A percentile compares a stretch with the other conserved stretches of the same genome.
Conservation (phyloP, 805 yeast genomes). For the Vanderwaltozyma verrucispora region DNA sequence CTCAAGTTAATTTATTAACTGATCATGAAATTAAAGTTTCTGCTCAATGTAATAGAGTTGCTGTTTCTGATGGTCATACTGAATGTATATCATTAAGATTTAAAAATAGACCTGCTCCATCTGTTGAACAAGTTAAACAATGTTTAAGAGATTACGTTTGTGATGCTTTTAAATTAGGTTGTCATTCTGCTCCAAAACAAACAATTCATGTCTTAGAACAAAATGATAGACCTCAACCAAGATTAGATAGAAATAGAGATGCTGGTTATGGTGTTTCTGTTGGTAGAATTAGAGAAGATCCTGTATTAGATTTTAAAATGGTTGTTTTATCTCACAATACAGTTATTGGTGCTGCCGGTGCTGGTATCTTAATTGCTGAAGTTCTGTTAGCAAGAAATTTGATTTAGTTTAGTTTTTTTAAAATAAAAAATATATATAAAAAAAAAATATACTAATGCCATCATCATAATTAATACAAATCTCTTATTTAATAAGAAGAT, state of each 20-base stretch:
- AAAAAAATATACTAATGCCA: background rate
- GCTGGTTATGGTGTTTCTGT: conserved; percentile 89
- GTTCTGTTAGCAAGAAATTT: conserved; percentile 66
- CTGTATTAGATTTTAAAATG: conserved; percentile 90
- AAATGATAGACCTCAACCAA: conserved; percentile 91
- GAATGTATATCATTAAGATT: conserved; percentile 86
- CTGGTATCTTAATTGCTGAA: conserved; percentile 94
- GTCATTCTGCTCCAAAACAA: conserved; percentile 88
- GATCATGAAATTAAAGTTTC: conserved; percentile 73
- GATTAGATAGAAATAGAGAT: conserved; percentile 94
- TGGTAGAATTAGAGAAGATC: conserved; percentile 89
- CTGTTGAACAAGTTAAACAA: conserved; percentile 67
- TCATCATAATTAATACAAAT: background rate
- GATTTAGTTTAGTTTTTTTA: too few relatives aligned
- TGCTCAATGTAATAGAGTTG: conserved; percentile 95
- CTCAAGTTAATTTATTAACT: conserved; percentile 46
- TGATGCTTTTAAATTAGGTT: conserved; percentile 70
- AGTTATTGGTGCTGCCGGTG: conserved; percentile 97
- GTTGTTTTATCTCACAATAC: conserved; percentile 97
- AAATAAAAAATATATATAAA: background rate
- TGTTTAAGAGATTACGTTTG: conserved; percentile 64
- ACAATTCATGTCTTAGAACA: conserved; percentile 89
- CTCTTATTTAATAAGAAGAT: background rate
- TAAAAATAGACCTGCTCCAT: conserved; percentile 73
- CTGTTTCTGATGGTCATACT: conserved; percentile 97